These are phyloP conservation scores for Phlebiopsis flavidoalba DNA, from an alignment of 768 basidiomycete species.

Conservation along the genomic window DNA sequence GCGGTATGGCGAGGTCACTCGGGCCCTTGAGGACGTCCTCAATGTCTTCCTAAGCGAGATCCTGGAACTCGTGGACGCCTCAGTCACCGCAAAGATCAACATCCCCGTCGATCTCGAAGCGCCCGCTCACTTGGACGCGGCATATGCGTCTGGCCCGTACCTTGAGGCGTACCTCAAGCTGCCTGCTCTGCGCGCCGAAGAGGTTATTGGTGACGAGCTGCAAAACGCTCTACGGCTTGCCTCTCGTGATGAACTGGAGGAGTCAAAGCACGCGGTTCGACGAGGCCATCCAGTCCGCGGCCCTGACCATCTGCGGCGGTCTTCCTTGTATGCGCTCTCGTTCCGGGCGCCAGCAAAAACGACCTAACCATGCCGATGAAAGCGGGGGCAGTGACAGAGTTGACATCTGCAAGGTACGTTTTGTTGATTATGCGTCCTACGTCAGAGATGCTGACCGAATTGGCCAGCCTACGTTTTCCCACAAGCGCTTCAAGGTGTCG, in stretches of 20 bases:
- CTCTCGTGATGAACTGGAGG: constrained; percentile 9
- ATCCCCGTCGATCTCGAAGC: constrained; percentile 5
- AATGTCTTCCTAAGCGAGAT: constrained; percentile 1
- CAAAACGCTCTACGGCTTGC: constrained; percentile 4
- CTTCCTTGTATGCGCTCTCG: constrained; percentile 6
- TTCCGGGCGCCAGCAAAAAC: constrained; percentile 14
- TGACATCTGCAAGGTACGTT: constrained; percentile 17
- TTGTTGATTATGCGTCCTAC: neutral
- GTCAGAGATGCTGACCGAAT: neutral
- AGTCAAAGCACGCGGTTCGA: constrained; percentile 9
- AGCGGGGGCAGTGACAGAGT: too few species aligned
- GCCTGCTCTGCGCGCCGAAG: constrained; percentile 10
- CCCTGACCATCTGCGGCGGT: constrained; percentile 14
- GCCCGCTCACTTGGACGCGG: constrained; percentile 6
- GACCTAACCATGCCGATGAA: constrained; percentile 17
- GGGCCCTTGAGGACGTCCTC: constrained; percentile 7
- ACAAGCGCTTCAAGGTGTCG: constrained; percentile 24
- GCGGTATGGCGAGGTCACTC: constrained; percentile 17
- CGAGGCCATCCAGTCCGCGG: constrained; percentile 5
- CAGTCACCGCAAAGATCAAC: neutral
- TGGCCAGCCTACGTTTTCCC: neutral
- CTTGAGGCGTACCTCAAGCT: constrained; percentile 13
- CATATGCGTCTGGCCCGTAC: constrained; percentile 17
- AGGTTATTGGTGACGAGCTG: constrained; percentile 6
- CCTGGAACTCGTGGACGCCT: neutral